Percentiles rank a stretch among this genome's conserved stretches.
These are phyloP conservation scores for Cercospora sp. DNA, from an alignment of 2,329 filamentous ascomycete species.

Conservation along the genomic window DNA sequence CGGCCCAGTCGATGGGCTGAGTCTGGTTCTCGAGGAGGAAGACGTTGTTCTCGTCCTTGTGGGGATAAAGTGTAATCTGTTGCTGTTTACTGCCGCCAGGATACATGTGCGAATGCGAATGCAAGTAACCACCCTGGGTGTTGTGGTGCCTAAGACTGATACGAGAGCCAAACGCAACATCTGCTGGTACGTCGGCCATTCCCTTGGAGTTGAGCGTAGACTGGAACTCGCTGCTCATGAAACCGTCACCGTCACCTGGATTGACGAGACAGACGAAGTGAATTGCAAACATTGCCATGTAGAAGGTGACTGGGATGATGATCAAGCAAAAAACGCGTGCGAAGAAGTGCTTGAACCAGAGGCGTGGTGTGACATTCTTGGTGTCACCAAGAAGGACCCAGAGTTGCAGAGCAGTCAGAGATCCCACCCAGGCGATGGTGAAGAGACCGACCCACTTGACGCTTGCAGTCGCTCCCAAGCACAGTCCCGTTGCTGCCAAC, in stretches of 20 bases:
- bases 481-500: slow-evolving; percentile 81
- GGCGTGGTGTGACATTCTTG: slow-evolving; percentile 75
- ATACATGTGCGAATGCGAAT: slow-evolving; percentile 97
- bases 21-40: slow-evolving; percentile 96
- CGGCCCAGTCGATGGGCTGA: slow-evolving; percentile 66
- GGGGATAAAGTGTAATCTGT: slow-evolving; percentile 95
- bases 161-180: slow-evolving; percentile 85
- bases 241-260: slow-evolving; percentile 94
- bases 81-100: slow-evolving; percentile 97
- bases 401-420: slow-evolving; percentile 84
- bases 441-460: slow-evolving; percentile 99
- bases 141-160: slow-evolving; percentile 89
- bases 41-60: slow-evolving; percentile 98
- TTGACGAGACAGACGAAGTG: slow-evolving; percentile 93
- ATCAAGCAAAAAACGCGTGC: slow-evolving; percentile 90
- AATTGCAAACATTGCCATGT: slow-evolving; percentile 95
- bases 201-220: slow-evolving; percentile 93
- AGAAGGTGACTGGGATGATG: slow-evolving; percentile 83
- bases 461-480: slow-evolving; percentile 84
- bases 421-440: slow-evolving; percentile 97
- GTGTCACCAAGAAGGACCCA: slow-evolving; percentile 92
- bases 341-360: slow-evolving; percentile 93
- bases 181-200: slow-evolving; percentile 92
- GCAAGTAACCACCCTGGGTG: slow-evolving; percentile 95
- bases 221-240: slow-evolving; percentile 99